These are phyloP conservation scores for Phellopilus nigrolimitatus DNA, from an alignment of 1,284 basidiomycete genomes.

Conservation along the genomic window DNA sequence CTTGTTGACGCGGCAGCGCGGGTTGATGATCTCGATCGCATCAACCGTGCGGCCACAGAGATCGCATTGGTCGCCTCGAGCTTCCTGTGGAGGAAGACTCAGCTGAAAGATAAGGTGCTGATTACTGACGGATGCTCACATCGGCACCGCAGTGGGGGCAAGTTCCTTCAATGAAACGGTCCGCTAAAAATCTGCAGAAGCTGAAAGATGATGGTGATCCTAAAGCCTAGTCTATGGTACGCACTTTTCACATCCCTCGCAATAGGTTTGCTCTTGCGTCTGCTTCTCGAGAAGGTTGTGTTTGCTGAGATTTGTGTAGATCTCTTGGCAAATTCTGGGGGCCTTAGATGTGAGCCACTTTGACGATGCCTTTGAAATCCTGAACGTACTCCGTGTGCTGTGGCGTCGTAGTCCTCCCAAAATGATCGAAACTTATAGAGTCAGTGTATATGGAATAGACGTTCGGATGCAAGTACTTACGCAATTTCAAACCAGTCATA, in stretches of 20 bases:
- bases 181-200: constrained; percentile 93
- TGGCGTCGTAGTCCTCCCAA: constrained; percentile 91
- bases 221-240: constrained; percentile 21
- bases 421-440: constrained; percentile 83
- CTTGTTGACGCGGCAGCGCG: constrained; percentile 89
- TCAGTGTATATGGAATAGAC: constrained; percentile 6
- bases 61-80: constrained; percentile 98
- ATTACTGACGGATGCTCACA: constrained; percentile 34
- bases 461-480: constrained; percentile 35
- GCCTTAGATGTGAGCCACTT: background rate
- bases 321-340: constrained; percentile 79
- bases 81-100: constrained; percentile 58
- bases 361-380: background rate
- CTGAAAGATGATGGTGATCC: no score
- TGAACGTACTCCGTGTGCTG: constrained; percentile 83
- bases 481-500: constrained; percentile 94
- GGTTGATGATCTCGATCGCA: constrained; percentile 89
- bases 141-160: constrained; percentile 89
- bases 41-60: constrained; percentile 90
- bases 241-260: constrained; percentile 83
- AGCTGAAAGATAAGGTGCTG: background rate
- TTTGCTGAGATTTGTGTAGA: constrained; percentile 79
- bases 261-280: constrained; percentile 89
- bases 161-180: constrained; percentile 92
- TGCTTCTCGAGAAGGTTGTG: constrained; percentile 77